phyloP scores from a whole-genome alignment of 2,329 filamentous ascomycete genomes.

The Fusarium solani-melongenae region DNA sequence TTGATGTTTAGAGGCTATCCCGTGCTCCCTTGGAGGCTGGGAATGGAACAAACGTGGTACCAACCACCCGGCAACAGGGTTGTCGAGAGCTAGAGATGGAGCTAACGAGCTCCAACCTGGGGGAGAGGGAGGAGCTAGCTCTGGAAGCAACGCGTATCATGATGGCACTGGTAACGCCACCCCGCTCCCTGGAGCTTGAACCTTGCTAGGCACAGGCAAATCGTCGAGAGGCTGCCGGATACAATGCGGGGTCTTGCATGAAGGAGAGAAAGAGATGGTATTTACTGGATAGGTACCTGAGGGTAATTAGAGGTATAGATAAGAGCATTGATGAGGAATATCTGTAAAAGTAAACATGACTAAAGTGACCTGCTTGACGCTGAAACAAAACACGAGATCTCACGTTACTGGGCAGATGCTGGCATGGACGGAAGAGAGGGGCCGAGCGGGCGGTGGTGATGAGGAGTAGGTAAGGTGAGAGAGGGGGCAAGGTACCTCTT shows the following conservation, averaged over 20 bases:
- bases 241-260: not conserved
- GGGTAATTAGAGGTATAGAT: not conserved
- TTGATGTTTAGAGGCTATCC: not conserved
- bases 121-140: not conserved
- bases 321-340: not conserved
- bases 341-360: not conserved
- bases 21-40: not conserved
- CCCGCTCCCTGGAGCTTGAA: conserved; percentile 6
- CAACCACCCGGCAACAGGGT: conserved; percentile 2
- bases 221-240: not conserved
- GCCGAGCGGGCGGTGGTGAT: conserved; percentile 31
- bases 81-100: not conserved
- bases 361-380: not conserved
- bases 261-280: not conserved
- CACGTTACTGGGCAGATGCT: not conserved
- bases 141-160: not conserved
- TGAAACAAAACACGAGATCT: not conserved
- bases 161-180: conserved; percentile 10
- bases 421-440: conserved; percentile 35
- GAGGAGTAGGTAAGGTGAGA: conserved; percentile 10
- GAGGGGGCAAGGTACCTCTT: conserved; percentile 18
- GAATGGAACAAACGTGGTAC: not conserved
- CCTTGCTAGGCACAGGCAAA: not conserved
- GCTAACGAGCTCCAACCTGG: not conserved
- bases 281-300: not conserved